Base-by-base conservation (phyloP, 768 basidiomycete genomes). In the Boletus eberwhitei region DNA sequence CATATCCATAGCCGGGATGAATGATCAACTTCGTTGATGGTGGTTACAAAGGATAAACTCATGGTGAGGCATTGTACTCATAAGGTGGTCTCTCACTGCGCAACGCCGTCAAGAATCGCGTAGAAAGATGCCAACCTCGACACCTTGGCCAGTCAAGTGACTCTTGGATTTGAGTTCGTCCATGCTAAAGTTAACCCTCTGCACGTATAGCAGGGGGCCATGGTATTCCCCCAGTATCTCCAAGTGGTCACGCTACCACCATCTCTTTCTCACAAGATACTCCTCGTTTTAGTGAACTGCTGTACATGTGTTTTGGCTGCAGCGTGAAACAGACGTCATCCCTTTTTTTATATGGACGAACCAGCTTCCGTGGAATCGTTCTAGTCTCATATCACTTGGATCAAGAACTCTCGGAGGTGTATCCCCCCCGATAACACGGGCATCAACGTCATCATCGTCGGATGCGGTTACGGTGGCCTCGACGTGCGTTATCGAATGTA, bases 391-490 rank as follows among this genome's bases (percentile, higher is more conserved):
- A 48, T 53, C 37, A 32, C 37, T 34, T 35, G 7, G 26, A 54
- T 49, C 44, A 35, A 39, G 44, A 26, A 26, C n/a, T 34, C 44
- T 48, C 19, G 44, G 43, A 29, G 34, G 17, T 26, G 38, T 48
- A 16, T 14, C 38, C 13, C 26, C 38, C 61, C 34, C 19, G 40
- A 26, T 49, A 8, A 22, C 38, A 34, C 52, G 38, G 50, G 13
- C 34, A 22, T 38, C 22, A 22, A 14, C n/a, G 3, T 8, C n/a
- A 17, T 22, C 24, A 17, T 42, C 45, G 59, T 69, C 37, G 65
- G 62, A 41, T 61, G 60, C 19, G 63, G 69, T 21, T 64, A 66
- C 19, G 8, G 21, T 34, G 41, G 17, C 35, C 17, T 46, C 11
- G 12, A 26, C 17, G 9, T 34, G 12, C 34, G 19, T 13, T 36